phyloP scores from a whole-genome alignment of 2,329 filamentous ascomycete genomes.

The Parafenestella ontariensis region DNA sequence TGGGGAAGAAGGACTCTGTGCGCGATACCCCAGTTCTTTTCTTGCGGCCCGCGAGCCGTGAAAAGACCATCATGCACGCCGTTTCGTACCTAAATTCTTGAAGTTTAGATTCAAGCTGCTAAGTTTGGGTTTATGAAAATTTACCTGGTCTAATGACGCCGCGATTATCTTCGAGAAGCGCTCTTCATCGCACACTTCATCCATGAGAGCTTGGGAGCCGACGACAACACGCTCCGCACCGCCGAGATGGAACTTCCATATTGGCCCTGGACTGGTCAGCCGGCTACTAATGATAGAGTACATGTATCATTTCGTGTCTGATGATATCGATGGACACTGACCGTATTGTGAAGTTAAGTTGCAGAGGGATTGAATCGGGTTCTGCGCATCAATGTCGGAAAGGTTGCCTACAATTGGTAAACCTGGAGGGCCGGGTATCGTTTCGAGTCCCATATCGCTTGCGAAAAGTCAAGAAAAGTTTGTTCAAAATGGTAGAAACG shows the following conservation, averaged over 20 bases:
- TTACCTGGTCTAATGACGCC: slow-evolving; percentile 35
- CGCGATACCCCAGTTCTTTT: slow-evolving; percentile 61
- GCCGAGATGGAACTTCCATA: slow-evolving; percentile 42
- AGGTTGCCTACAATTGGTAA: slow-evolving; percentile 72
- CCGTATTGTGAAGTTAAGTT: slow-evolving; percentile 71
- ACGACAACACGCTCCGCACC: slow-evolving; percentile 39
- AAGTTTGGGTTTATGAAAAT: no score
- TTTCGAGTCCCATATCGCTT: slow-evolving; percentile 38
- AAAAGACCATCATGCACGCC: slow-evolving; percentile 51
- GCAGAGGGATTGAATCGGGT: slow-evolving; percentile 62
- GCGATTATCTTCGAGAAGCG: slow-evolving; percentile 44
- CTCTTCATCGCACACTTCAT: slow-evolving; percentile 51
- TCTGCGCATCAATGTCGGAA: slow-evolving; percentile 66
- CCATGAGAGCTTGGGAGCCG: slow-evolving; percentile 43
- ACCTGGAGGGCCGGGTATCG: slow-evolving; percentile 69
- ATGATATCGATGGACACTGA: slow-evolving; percentile 40
- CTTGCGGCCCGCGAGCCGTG: slow-evolving; percentile 49
- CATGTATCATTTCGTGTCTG: neutral
- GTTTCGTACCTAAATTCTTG: no score
- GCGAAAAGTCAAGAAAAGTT: neutral
- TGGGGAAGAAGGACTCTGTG: slow-evolving; percentile 71
- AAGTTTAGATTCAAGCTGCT: no score
- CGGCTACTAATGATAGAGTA: neutral
- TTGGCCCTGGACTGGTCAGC: slow-evolving; percentile 32
- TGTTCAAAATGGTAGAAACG: neutral